A percentile compares a stretch with the other conserved stretches of the same genome.
These are phyloP conservation scores for Leishmania tarentolae DNA, from an alignment of 208 protist genomes.

Conservation along the genomic window DNA sequence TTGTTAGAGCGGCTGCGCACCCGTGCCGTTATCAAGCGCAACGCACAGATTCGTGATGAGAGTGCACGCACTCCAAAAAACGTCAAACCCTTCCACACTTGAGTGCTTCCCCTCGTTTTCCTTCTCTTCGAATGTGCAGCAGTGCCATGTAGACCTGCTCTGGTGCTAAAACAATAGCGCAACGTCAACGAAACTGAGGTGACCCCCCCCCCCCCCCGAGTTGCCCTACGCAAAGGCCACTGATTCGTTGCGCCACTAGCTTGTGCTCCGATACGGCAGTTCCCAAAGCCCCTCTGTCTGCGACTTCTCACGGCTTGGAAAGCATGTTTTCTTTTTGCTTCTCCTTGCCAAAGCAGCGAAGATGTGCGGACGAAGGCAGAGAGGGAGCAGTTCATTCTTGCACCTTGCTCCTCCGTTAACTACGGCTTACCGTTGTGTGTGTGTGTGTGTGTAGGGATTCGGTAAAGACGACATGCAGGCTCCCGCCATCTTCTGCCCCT, in stretches of 20 bases:
- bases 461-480: too few species aligned
- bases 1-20: conserved; percentile 72
- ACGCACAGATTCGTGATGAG: conserved; percentile 11
- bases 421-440: not conserved
- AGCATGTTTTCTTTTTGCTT: not conserved
- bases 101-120: not conserved
- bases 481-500: too few species aligned
- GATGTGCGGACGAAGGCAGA: too few species aligned
- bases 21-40: conserved; percentile 39
- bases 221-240: not conserved
- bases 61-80: not conserved
- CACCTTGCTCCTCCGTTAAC: too few species aligned
- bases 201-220: not conserved
- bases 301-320: not conserved
- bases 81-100: not conserved
- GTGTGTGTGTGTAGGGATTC: not conserved
- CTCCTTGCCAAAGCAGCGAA: too few species aligned
- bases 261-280: not conserved
- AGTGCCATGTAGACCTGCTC: not conserved
- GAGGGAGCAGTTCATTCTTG: too few species aligned
- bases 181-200: not conserved
- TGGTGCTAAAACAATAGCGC: not conserved
- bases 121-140: not conserved
- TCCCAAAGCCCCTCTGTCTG: not conserved
- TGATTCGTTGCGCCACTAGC: not conserved